These are phyloP conservation scores for Pilaira anomala DNA, from an alignment of 192 early-diverging fungal genomes.

Conservation along the genomic window DNA sequence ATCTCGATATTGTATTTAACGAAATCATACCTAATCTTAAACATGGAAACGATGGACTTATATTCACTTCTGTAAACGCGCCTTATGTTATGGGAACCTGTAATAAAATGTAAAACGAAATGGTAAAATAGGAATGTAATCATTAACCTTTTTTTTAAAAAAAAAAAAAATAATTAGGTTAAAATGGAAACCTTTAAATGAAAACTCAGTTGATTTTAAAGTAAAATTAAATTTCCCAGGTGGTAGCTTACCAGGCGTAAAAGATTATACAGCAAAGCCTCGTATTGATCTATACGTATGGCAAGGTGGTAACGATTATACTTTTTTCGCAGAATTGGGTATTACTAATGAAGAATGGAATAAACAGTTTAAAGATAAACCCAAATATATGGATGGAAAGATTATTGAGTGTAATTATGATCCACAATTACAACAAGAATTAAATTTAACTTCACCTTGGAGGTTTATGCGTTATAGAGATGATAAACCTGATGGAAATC, in stretches of 20 bases:
- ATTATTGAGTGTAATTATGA: conserved; percentile 67
- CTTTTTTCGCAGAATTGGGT: conserved; percentile 48
- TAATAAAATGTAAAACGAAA: conserved; percentile 54
- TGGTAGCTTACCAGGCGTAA: conserved; percentile 24
- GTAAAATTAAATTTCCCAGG: conserved; percentile 38
- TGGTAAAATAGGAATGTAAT: background rate
- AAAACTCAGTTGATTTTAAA: conserved; percentile 79
- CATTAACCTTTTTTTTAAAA: background rate
- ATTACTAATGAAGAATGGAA: conserved; percentile 57
- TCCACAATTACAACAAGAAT: conserved; percentile 32
- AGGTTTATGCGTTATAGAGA: conserved; percentile 74
- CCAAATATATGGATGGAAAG: conserved; percentile 44
- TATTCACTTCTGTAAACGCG: conserved; percentile 63
- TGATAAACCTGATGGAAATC: conserved; percentile 77
- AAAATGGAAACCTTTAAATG: conserved; percentile 84
- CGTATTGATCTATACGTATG: conserved; percentile 51
- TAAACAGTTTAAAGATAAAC: conserved; percentile 33
- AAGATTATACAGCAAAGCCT: conserved; percentile 32
- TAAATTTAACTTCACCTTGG: conserved; percentile 49
- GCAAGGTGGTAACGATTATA: conserved; percentile 40
- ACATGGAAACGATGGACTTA: conserved; percentile 73
- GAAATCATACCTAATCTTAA: conserved; percentile 56
- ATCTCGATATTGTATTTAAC: conserved; percentile 50
- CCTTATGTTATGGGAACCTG: conserved; percentile 69
- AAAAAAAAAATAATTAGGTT: conserved; percentile 46